Base-by-base conservation (phyloP, 2,329 filamentous ascomycete genomes). In the Coniosporium tulheliwenetii region DNA sequence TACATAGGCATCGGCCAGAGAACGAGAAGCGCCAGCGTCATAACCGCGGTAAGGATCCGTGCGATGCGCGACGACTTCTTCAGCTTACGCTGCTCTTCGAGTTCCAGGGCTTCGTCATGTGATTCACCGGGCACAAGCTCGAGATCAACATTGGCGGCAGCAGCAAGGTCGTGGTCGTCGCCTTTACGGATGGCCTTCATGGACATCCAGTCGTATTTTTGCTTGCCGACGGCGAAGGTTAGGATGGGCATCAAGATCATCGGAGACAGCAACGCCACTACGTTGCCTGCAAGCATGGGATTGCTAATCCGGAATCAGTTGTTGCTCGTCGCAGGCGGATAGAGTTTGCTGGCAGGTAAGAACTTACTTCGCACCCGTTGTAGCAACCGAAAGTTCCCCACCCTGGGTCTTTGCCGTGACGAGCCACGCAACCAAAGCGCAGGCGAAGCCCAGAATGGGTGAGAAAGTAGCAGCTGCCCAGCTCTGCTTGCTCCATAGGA, bases 1-100 rank as follows among this genome's bases (percentile, higher is more conserved):
- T 91, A 94, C 76, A 94, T 78, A 1, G 86, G 86, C 72, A 94
- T 89, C 0, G 87, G 86, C 85, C 86, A 94, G 12, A 94, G 71
- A 2, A 94, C 69, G 0, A 94, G 65, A 42, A 93, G 66, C 0
- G 75, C 70, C 0, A 93, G 45, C 0, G 84, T 82, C 64, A 85
- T 67, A 47, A 71, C 58, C 8, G 76, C 64, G 1, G 79, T 83
- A 45, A 76, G 56, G 30, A 61, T 64, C 39, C 72, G 66, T 0
- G 75, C 71, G 51, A 75, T 72, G 41, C 61, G 62, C 13, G 65
- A 60, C 1, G 65, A 60, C 29, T 60, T 61, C 39, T 54, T 47
- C 1, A 70, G 58, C 38, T 64, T 59, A 33, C 52, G 53, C 46
- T 65, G 58, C 45, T 70, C 65, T 15, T 50, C 52, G 19, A 64